Conservation (phyloP, 352 stramenopile species). For the Discostella stelligera region DNA sequence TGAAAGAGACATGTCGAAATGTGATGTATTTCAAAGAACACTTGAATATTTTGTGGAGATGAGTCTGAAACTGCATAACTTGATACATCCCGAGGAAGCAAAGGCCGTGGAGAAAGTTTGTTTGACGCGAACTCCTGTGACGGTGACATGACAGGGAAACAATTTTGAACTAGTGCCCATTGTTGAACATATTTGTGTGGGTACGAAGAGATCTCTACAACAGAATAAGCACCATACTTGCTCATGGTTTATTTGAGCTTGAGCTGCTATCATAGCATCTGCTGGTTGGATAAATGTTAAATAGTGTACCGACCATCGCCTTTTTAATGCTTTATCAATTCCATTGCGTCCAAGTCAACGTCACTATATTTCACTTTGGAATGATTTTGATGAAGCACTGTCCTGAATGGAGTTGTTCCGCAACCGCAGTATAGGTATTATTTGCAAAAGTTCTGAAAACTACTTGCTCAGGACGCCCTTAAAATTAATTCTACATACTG, state of each 20-base stretch:
- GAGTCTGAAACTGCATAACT: slow-evolving; percentile 50
- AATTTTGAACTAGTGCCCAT: neutral
- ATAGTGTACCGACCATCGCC: too few species aligned
- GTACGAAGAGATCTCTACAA: too few species aligned
- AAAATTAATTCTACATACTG: neutral
- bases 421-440: too few species aligned
- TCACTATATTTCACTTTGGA: too few species aligned
- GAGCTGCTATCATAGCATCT: neutral
- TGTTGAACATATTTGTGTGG: neutral
- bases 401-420: too few species aligned
- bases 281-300: neutral
- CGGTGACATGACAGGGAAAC: slow-evolving; percentile 18
- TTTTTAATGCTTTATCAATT: too few species aligned
- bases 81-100: slow-evolving; percentile 32
- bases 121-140: slow-evolving; percentile 40
- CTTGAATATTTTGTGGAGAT: slow-evolving; percentile 50
- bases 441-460: too few species aligned
- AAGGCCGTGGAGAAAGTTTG: slow-evolving; percentile 46
- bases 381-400: too few species aligned
- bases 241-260: neutral
- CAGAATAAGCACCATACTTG: neutral
- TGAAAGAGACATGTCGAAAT: slow-evolving; percentile 37
- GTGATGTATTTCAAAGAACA: slow-evolving; percentile 46
- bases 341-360: too few species aligned
- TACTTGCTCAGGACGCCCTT: too few species aligned